Percentiles rank a stretch among this genome's conserved stretches.
These are phyloP conservation scores for Suillus hirtellus DNA, from an alignment of 768 basidiomycete species.

Conservation along the genomic window DNA sequence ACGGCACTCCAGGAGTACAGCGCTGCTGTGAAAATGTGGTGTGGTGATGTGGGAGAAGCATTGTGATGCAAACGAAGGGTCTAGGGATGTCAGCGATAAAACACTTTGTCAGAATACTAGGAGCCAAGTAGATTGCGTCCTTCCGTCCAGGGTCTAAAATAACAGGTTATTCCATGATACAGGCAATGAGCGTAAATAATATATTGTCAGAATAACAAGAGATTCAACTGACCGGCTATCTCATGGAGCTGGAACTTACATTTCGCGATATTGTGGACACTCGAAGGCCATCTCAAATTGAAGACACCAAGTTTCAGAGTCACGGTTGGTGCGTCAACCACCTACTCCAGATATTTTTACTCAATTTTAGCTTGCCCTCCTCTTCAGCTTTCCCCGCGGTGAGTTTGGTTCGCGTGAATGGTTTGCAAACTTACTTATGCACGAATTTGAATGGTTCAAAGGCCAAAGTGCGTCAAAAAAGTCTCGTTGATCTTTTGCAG, in stretches of 20 bases:
- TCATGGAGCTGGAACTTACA: neutral
- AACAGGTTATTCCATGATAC: slow-evolving; percentile 24
- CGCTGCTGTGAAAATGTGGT: neutral
- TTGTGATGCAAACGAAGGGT: neutral
- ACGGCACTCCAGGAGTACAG: neutral
- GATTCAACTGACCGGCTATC: neutral
- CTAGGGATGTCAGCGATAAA: neutral
- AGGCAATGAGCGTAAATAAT: slow-evolving; percentile 24
- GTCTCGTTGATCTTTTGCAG: slow-evolving; percentile 72
- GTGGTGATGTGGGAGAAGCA: neutral
- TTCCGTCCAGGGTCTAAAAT: neutral
- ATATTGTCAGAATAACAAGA: slow-evolving; percentile 23
- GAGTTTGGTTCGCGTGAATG: neutral
- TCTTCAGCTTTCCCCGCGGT: neutral
- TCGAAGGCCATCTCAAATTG: neutral
- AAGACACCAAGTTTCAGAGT: neutral
- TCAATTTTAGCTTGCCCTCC: neutral
- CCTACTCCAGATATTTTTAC: neutral
- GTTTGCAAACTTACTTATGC: neutral
- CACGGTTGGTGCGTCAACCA: neutral
- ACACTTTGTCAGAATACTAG: neutral
- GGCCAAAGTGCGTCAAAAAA: neutral
- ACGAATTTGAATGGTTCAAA: neutral
- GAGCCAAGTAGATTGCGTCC: neutral
- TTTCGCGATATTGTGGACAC: neutral